Conservation (phyloP, 139 green algal species). For the Bryopsis sp. region DNA sequence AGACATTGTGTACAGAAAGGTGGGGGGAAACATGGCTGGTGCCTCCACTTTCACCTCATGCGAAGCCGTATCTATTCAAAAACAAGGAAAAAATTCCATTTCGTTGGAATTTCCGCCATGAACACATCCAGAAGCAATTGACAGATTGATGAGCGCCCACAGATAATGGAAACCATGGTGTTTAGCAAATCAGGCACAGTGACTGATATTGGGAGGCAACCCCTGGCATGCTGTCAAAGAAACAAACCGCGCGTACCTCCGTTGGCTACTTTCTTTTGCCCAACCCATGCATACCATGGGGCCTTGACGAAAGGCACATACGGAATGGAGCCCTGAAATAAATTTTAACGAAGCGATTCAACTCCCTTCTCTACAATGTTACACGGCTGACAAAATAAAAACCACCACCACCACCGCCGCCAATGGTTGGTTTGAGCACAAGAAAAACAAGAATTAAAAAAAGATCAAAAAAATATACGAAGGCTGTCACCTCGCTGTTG, state of each 20-base stretch:
- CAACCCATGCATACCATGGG: conserved; percentile 92
- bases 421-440: not conserved
- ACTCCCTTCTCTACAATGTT: no score
- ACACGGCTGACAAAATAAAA: not conserved
- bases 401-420: not conserved
- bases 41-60: no score
- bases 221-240: no score
- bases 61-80: no score
- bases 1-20: conserved; percentile 96
- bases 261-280: conserved; percentile 28
- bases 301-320: conserved; percentile 89
- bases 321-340: conserved; percentile 85
- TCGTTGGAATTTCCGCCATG: no score
- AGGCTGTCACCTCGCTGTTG: conserved; percentile 76
- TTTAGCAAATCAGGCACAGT: not conserved
- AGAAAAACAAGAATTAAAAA: not conserved
- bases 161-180: not conserved
- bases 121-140: no score
- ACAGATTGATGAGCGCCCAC: not conserved
- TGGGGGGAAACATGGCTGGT: conserved; percentile 84
- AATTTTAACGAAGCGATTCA: no score
- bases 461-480: no score
- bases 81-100: no score
- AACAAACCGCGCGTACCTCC: not conserved
- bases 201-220: not conserved